Evolutionary conservation across 2,329 filamentous ascomycete species (phyloP).

Genomic region (Knufia petricola): DNA sequence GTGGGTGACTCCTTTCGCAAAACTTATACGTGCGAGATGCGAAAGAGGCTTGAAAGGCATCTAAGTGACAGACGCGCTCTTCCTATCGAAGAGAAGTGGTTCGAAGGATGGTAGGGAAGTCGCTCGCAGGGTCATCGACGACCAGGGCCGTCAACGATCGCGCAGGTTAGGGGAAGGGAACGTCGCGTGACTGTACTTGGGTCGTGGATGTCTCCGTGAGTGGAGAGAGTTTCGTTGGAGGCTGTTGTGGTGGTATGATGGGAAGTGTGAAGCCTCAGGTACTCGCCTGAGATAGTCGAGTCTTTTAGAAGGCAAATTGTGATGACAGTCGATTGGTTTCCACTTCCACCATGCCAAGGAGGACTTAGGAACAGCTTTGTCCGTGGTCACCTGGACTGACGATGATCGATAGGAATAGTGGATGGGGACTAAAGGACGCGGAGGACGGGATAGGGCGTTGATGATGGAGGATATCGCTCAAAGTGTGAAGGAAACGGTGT

Average conservation of each 20-base stretch:
- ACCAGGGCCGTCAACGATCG: conserved; percentile 83
- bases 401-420: conserved; percentile 1
- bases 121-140: conserved; percentile 98
- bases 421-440: background rate
- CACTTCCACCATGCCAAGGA: background rate
- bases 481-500: background rate
- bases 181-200: background rate
- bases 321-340: background rate
- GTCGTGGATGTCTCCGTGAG: background rate
- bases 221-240: conserved; percentile 6
- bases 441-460: background rate
- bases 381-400: conserved; percentile 4
- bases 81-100: conserved; percentile 52
- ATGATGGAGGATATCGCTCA: conserved; percentile 6
- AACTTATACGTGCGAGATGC: conserved; percentile 90
- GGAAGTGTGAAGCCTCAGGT: background rate
- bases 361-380: background rate
- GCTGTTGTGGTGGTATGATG: conserved; percentile 5
- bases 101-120: conserved; percentile 19
- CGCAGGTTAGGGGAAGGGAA: conserved; percentile 39
- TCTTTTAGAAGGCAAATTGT: conserved; percentile 2
- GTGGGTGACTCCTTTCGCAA: conserved; percentile 93
- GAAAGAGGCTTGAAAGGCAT: conserved; percentile 67
- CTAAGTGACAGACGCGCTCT: conserved; percentile 65
- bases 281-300: background rate